Percentiles rank a stretch among this genome's conserved stretches.
Evolutionary conservation across 164 flowering plant species (phyloP).

Genomic region (Tetrastigma voinierianum): DNA sequence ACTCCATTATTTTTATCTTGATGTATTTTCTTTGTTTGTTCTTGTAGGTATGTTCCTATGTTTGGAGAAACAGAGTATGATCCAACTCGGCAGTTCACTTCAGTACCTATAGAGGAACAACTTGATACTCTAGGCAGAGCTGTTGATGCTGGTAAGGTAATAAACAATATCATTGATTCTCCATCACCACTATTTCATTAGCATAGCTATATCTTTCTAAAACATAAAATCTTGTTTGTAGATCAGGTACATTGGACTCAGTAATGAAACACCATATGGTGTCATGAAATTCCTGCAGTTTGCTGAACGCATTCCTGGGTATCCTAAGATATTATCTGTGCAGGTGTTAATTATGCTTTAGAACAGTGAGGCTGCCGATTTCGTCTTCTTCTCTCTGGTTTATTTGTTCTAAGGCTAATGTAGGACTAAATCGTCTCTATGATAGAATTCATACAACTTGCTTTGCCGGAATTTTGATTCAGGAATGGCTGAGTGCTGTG

Average conservation of each 20-base stretch:
- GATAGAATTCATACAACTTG: slow-evolving; percentile 71
- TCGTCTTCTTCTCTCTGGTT: background rate
- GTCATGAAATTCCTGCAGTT: slow-evolving; percentile 77
- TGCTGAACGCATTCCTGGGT: slow-evolving; percentile 28
- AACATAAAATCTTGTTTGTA: slow-evolving; percentile 19
- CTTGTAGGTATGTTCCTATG: slow-evolving; percentile 81
- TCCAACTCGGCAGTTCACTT: slow-evolving; percentile 41
- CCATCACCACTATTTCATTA: background rate
- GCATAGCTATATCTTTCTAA: background rate
- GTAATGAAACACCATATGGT: slow-evolving; percentile 94
- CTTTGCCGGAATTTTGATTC: slow-evolving; percentile 78
- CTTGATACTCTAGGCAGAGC: slow-evolving; percentile 64
- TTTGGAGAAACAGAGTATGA: slow-evolving; percentile 92
- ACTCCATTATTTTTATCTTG: slow-evolving; percentile 1
- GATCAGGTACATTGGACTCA: slow-evolving; percentile 83
- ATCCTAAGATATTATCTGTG: slow-evolving; percentile 68
- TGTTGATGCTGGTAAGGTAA: slow-evolving; percentile 74
- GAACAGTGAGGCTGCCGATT: slow-evolving; percentile 6
- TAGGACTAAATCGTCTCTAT: slow-evolving; percentile 10
- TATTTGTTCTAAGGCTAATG: slow-evolving; percentile 1
- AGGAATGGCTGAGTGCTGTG: slow-evolving; percentile 89
- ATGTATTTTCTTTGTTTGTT: slow-evolving; percentile 15
- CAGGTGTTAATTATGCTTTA: slow-evolving; percentile 48
- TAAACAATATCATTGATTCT: background rate
- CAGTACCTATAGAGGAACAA: slow-evolving; percentile 66